phyloP scores from a whole-genome alignment of 169 alveolate species.

The Plasmodium sp. region DNA sequence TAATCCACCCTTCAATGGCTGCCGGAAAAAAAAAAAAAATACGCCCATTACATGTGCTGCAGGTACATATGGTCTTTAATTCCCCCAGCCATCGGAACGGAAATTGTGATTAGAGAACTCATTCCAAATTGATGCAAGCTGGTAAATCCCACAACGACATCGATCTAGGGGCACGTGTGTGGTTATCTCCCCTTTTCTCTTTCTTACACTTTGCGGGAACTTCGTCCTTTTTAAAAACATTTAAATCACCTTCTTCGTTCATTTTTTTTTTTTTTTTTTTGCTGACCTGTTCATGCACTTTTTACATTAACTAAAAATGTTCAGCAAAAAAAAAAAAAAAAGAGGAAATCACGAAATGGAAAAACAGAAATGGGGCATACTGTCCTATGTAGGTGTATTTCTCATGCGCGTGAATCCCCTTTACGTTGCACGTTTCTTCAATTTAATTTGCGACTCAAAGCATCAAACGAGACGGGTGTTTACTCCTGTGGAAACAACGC shows the following conservation, averaged over 20 bases:
- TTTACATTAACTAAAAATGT: neutral
- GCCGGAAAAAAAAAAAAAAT: conserved; percentile 3
- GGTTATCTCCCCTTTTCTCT: conserved; percentile 9
- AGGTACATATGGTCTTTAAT: neutral
- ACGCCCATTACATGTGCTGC: neutral
- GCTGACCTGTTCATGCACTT: neutral
- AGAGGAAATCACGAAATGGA: neutral
- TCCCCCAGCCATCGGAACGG: neutral
- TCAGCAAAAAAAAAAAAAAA: neutral
- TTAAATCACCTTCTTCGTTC: conserved; percentile 47
- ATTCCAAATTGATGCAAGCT: neutral
- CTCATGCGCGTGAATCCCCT: neutral
- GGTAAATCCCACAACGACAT: neutral
- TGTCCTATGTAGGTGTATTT: neutral
- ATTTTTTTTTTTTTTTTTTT: conserved; percentile 45
- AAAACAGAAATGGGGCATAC: neutral
- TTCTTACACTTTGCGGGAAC: conserved; percentile 75
- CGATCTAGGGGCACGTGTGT: neutral
- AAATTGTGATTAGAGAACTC: neutral
- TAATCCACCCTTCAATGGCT: conserved; percentile 95
- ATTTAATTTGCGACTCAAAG: neutral
- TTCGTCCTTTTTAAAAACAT: conserved; percentile 58
- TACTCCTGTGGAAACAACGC: neutral
- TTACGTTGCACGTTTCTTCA: neutral
- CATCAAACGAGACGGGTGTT: neutral